Base-by-base conservation (phyloP, 441 rosid genomes). In the Eruca vesicaria region DNA sequence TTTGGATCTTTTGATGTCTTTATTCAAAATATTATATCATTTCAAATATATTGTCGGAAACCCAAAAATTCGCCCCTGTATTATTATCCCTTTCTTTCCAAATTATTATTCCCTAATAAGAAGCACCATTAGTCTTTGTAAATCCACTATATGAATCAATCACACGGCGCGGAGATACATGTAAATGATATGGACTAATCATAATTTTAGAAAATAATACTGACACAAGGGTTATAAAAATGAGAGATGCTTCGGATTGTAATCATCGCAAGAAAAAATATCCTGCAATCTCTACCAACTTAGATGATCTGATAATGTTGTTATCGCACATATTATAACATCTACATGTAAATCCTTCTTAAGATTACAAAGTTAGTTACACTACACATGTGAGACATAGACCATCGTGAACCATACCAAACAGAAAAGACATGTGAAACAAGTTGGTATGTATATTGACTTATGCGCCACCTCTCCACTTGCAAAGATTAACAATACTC, bases 401-500 rank as follows among this genome's bases (percentile, higher is more conserved):
- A 76, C 66, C 74, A 41, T 68, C 62, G 31, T 59, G 58, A 75
- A 68, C 56, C 5, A 62, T 56, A 63, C 71, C 79, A 69, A 63
- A 69, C 21, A 55, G 31, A 64, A 69, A 76, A 76, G 66, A 69
- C 79, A 76, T 69, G 75, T 69, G 79, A 68, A 43, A 55, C 60
- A 56, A 76, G 79, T 63, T 69, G 79, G 79, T n/a, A n/a, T 76
- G 18, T 63, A 1, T 32, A 69, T 76, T 76, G 80, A 70, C 75
- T 76, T 69, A 75, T 38, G 75, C 29, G 21, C 63, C 15, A 1
- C 28, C 18, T 41, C 70, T 69, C 80, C 62, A 76, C 80, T 76
- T 76, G 79, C 71, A 56, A 58, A 41, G 56, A 20, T 43, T 19
- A 68, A 38, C 38, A 59, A 53, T 52, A 63, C 16, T 63, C 59